Evolutionary conservation across 2,329 filamentous ascomycete species (phyloP), one percentile per base, ranked within the genome.

Genomic region (Elsinoe ampelina): DNA sequence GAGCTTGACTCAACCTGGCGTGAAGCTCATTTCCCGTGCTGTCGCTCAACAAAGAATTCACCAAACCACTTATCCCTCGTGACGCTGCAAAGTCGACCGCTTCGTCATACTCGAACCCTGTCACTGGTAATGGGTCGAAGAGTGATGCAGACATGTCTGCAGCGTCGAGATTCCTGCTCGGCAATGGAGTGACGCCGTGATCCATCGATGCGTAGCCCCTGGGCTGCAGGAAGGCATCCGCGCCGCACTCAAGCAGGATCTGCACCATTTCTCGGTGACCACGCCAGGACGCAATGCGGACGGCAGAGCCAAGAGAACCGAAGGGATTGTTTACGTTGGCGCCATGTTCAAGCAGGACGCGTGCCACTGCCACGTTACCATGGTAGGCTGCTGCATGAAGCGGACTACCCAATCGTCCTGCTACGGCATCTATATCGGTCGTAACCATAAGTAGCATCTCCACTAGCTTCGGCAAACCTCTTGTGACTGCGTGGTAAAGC

Each of bases 181-280:
- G 22, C 6, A 26, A 6, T 26, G 22, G 22, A 26, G 22, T 26
- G 22, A 26, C 22, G 22, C 22, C 22, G 22, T 26, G 22, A 6
- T 26, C 22, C 22, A 26, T 26, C 22, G 22, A 26, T 26, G 22
- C 22, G 22, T 26, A 26, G 3, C 22, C 22, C 22, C 22, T 26
- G 22, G 22, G 22, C 22, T 26, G 22, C 6, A 26, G 22, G 22
- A 26, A 26, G 22, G 22, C 38, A 35, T 61, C 48, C 19, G 58
- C 60, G 15, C 60, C 61, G 8, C 48, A 26, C 5, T 61, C 58
- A 13, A 62, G 50, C 11, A 63, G 51, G 8, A 62, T 30, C 41
- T 58, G 50, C 17, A 62, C 58, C 4, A 61, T 47, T 38, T 57
- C 50, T 20, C 15, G 39, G 43, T 51, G 20, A 30, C 54, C 43